Conservation (phyloP, 108 stramenopile genomes). For the Cyclotella choctawhatcheeana region DNA sequence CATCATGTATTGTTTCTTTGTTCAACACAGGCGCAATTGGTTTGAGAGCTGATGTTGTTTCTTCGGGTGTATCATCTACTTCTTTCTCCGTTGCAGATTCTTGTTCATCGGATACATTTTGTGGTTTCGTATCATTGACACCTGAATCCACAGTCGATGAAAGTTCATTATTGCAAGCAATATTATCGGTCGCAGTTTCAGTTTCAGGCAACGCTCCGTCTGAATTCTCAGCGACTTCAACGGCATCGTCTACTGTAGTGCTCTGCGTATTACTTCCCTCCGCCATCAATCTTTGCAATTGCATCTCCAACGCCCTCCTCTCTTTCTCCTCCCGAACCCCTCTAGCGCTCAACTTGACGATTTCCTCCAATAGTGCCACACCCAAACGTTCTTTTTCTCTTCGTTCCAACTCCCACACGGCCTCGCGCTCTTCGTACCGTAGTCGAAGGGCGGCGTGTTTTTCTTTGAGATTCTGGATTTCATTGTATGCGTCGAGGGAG, state of each 20-base stretch:
- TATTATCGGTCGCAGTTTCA: too few relatives aligned
- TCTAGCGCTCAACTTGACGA: slow-evolving; percentile 34
- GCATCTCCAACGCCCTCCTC: slow-evolving; percentile 23
- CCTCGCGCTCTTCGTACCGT: slow-evolving; percentile 31
- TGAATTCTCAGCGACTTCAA: background rate
- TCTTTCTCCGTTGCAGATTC: too few relatives aligned
- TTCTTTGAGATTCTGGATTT: slow-evolving; percentile 17
- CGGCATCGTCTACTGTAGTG: background rate
- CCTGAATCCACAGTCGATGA: too few relatives aligned
- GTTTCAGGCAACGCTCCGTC: background rate
- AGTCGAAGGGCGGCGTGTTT: slow-evolving; percentile 18
- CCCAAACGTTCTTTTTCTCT: slow-evolving; percentile 46
- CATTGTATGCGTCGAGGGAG: slow-evolving; percentile 26
- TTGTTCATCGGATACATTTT: too few relatives aligned
- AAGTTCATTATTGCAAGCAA: too few relatives aligned
- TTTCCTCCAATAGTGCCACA: slow-evolving; percentile 22
- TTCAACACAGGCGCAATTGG: too few relatives aligned
- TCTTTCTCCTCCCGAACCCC: slow-evolving; percentile 31
- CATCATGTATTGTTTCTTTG: background rate
- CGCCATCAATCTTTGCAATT: slow-evolving; percentile 3
- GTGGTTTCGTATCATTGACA: too few relatives aligned
- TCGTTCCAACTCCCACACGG: slow-evolving; percentile 33
- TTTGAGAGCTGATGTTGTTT: background rate
- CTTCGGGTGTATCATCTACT: background rate
- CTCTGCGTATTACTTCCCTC: slow-evolving; percentile 4